Conservation (phyloP, 164 flowering plant genomes). For the Tetracentron sinense region DNA sequence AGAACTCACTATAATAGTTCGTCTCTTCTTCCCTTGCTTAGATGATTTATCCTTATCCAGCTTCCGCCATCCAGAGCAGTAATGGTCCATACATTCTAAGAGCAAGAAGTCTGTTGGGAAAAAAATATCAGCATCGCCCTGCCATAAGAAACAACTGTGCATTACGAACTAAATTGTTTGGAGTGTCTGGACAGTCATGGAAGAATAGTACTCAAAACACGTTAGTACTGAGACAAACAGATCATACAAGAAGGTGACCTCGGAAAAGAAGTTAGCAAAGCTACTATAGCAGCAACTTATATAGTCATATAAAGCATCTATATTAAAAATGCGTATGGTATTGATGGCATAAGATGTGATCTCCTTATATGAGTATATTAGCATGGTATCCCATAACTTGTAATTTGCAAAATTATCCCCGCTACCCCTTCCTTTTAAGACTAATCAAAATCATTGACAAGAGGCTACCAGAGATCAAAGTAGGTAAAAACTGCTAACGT, state of each 20-base stretch:
- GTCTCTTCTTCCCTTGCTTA: conserved; percentile 73
- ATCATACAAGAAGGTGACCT: no score
- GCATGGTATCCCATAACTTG: no score
- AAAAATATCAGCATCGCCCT: conserved; percentile 99
- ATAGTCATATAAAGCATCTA: neutral
- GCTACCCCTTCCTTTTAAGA: neutral
- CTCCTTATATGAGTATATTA: neutral
- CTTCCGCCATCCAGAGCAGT: conserved; percentile 73
- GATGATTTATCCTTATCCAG: conserved; percentile 32
- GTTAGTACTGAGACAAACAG: no score
- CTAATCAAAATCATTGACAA: no score
- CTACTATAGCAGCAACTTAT: no score
- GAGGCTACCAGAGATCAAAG: no score
- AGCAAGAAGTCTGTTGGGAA: conserved; percentile 96
- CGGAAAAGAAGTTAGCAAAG: no score
- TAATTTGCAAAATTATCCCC: neutral
- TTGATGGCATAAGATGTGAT: neutral
- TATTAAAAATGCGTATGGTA: neutral
- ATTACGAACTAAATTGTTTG: neutral
- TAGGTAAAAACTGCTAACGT: no score
- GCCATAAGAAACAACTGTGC: conserved; percentile 15
- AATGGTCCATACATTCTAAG: conserved; percentile 85
- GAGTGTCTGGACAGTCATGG: neutral
- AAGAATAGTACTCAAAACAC: no score
- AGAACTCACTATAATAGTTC: conserved; percentile 65